Base-by-base conservation (phyloP, 345 rosid species). In the Populus simonii region DNA sequence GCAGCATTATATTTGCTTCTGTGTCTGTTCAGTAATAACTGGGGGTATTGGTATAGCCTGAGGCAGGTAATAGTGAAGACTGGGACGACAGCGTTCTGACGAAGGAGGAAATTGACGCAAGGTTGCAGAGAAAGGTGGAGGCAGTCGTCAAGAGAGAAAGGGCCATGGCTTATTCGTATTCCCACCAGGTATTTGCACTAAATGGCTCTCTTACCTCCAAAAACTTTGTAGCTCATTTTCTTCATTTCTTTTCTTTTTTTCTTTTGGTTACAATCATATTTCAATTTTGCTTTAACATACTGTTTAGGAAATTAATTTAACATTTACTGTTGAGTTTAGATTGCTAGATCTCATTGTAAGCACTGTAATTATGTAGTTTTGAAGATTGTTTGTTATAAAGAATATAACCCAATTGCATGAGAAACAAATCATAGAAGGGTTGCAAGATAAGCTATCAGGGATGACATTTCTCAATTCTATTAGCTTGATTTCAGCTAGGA, bases 1-100 rank as follows among this genome's bases (percentile, higher is more conserved):
- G 16, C 7, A 68, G 12, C 27, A 72, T 39, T 62, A 20, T 47
- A 33, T 65, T 65, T 31, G 51, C 27, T n/a, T 16, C 22, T 13
- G 8, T 65, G 11, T 63, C 35, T 62, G 49, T 5, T 33, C 41
- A 23, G 38, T 77, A 61, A 61, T 79, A 70, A 36, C 66, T 75
- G 73, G 6, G 77, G 66, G 23, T 16, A 22, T 53, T 79, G 66
- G 75, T 25, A 25, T 78, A 94, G 98, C 89, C 93, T 15, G 97
- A 88, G 76, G 88, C 90, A 80, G 91, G 91, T 65, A 87, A 82
- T 69, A 71, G 70, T 13, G 90, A 90, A 38, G 79, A 86, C 80
- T 96, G 99, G 99, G 99, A 96, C 25, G 90, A 89, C 76, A 96
- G 98, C 65, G 63, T 86, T 81, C 89, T 92, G 67, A 88, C 97